Evolutionary conservation across 1,284 basidiomycete genomes (phyloP), one percentile per base, ranked within the genome.

Genomic region (Apiotrichum brassicae): DNA sequence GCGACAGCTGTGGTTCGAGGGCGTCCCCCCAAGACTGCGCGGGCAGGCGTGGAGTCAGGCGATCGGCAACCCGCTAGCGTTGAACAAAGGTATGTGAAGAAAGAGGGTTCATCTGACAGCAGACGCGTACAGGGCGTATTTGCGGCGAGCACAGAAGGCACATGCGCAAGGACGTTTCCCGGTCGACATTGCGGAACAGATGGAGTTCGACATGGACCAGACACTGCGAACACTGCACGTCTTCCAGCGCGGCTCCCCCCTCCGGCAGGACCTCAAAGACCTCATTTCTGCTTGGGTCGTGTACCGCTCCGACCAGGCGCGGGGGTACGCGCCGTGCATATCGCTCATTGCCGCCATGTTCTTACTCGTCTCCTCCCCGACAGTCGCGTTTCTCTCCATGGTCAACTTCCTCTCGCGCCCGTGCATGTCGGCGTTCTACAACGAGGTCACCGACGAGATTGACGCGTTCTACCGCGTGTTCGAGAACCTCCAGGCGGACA

Each of bases 221-320:
- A 93, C 92, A 0, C 77, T 97, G n/a, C 88, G 88, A 3, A 79
- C 81, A 2, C 75, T 97, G n/a, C 88, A 88, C 65, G 81, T 98
- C 30, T 97, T 97, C 68, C 81, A 84, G 55, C 78, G 82, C 43
- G 82, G 76, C 0, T 87, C 89, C 0, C 91, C 92, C 1, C 73
- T 98, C 66, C 86, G 92, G 62, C 77, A 82, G 32, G 94, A 97
- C 59, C 75, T 97, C 37, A 83, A 83, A 57, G 87, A 95, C 51
- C 79, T 97, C 73, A 73, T 97, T 13, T 84, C 82, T 59, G 92
- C 93, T 2, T 97, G 91, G 86, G 84, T 92, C 2, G 87, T 95
- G 24, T 81, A 90, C 33, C 81, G 92, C 30, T 85, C 85, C 25
- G 92, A 94, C 57, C 87, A 93, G 69, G 87, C 85, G 5, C 73